phyloP scores from a whole-genome alignment of 345 rosid genomes.

The Melaleuca quinquenervia region DNA sequence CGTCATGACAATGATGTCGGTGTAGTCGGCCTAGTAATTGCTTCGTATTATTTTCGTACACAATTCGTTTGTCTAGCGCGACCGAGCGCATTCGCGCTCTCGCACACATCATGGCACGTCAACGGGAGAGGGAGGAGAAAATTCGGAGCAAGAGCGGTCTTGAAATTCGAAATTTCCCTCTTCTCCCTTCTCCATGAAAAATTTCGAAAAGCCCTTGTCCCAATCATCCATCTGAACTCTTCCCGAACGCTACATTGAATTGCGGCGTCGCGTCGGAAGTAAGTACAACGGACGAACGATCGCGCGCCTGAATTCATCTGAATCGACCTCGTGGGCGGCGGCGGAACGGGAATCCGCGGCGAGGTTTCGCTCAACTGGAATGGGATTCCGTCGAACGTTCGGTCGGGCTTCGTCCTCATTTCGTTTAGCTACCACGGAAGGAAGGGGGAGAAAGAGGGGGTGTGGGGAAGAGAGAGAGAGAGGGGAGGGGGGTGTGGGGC shows the following conservation, averaged over 20 bases:
- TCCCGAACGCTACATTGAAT: not conserved
- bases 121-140: not conserved
- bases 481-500: not conserved
- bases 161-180: not conserved
- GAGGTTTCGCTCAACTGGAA: not conserved
- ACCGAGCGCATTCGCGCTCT: not conserved
- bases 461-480: not conserved
- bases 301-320: not conserved
- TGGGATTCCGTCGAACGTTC: not conserved
- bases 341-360: not conserved
- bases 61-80: not conserved
- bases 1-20: accelerated
- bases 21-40: too few species aligned
- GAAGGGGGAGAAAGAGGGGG: too few species aligned
- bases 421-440: not conserved
- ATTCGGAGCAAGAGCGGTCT: not conserved
- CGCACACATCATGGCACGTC: not conserved
- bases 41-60: not conserved
- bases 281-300: not conserved
- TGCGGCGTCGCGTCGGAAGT: not conserved
- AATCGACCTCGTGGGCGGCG: not conserved
- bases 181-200: too few species aligned
- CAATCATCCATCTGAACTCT: too few species aligned
- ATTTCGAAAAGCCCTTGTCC: too few species aligned
- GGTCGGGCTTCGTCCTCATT: not conserved